Evolutionary conservation across 768 basidiomycete genomes (phyloP).

Genomic region (Gyrodon lividus): DNA sequence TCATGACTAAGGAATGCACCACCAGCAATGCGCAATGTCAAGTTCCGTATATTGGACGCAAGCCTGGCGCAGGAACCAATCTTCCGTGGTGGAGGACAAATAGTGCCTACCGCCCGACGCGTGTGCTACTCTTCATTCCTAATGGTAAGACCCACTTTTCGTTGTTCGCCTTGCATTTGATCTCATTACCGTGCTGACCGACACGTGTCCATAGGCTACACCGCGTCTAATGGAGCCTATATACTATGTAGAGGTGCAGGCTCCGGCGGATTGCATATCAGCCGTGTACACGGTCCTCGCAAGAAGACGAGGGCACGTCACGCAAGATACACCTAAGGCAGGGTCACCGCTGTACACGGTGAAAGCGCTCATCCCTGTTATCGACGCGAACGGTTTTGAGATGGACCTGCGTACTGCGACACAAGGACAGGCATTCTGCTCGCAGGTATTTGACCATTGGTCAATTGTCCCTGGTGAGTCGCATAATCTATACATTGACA

Average conservation of each 20-base stretch:
- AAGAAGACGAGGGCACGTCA: conserved; percentile 98
- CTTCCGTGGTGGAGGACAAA: conserved; percentile 96
- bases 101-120: conserved; percentile 97
- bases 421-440: conserved; percentile 98
- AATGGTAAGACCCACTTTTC: conserved; percentile 62
- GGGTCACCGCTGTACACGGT: conserved; percentile 98
- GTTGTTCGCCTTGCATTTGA: conserved; percentile 5
- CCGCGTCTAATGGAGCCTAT: conserved; percentile 96
- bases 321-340: conserved; percentile 96
- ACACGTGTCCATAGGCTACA: conserved; percentile 62
- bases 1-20: neutral
- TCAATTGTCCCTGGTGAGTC: conserved; percentile 90
- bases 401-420: conserved; percentile 97
- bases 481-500: neutral
- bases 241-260: conserved; percentile 99
- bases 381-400: conserved; percentile 98
- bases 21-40: conserved; percentile 96
- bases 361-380: conserved; percentile 96
- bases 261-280: conserved; percentile 97
- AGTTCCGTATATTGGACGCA: conserved; percentile 94
- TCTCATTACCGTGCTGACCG: neutral
- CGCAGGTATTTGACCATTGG: conserved; percentile 99
- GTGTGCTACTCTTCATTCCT: conserved; percentile 99
- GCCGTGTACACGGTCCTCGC: conserved; percentile 98
- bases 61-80: conserved; percentile 93